Evolutionary conservation across 1,139 yeast species (phyloP).

Genomic region (Suhomyces yuchorum): DNA sequence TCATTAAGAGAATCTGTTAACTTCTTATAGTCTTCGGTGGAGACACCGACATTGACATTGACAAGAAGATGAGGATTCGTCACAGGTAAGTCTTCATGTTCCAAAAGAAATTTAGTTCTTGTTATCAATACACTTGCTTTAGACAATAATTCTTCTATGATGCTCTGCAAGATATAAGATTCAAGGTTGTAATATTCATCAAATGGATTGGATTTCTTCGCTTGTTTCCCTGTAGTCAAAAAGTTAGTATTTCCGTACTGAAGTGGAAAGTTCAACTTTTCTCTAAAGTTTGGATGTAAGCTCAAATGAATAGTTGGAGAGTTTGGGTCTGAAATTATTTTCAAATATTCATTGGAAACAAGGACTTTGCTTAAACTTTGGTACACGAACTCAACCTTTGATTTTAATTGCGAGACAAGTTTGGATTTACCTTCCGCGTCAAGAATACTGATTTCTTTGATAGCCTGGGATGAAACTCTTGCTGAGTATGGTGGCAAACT

Average conservation of each 20-base stretch:
- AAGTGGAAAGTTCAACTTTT: conserved; percentile 45
- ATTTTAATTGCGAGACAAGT: conserved; percentile 32
- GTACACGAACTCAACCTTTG: conserved; percentile 25
- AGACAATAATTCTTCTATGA: conserved; percentile 56
- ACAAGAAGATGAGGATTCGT: conserved; percentile 69
- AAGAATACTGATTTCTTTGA: conserved; percentile 41
- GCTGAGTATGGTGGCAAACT: conserved; percentile 93
- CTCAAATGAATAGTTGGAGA: conserved; percentile 73
- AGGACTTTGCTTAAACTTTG: conserved; percentile 19
- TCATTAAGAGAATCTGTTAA: conserved; percentile 19
- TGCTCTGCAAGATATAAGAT: conserved; percentile 60
- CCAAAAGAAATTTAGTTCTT: conserved; percentile 67
- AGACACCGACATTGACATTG: conserved; percentile 57
- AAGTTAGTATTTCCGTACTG: conserved; percentile 49
- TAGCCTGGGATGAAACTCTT: conserved; percentile 63
- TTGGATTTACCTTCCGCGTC: conserved; percentile 40
- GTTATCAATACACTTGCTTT: conserved; percentile 63
- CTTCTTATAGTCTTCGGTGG: conserved; percentile 51
- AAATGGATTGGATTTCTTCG: conserved; percentile 37
- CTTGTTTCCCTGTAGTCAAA: conserved; percentile 41
- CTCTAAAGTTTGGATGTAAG: conserved; percentile 47
- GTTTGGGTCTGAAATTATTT: conserved; percentile 56
- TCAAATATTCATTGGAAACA: conserved; percentile 26
- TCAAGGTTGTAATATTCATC: conserved; percentile 57
- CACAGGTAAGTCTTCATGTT: conserved; percentile 77